A percentile compares a stretch with the other conserved stretches of the same genome.
phyloP scores from a whole-genome alignment of 2,329 filamentous ascomycete species.

The Fusarium sp. region DNA sequence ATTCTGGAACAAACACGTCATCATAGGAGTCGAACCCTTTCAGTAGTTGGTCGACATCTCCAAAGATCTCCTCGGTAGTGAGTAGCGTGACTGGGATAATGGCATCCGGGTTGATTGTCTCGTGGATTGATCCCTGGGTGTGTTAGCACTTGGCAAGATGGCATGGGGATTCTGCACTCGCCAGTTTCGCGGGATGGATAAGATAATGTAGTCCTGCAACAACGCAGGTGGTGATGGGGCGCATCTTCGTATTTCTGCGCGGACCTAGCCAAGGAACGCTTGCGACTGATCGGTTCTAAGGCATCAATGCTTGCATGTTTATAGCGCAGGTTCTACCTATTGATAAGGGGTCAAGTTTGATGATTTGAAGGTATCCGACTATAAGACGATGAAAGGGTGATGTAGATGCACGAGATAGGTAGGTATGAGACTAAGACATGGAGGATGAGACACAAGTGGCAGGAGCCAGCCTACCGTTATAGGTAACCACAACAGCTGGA shows the following conservation, averaged over 20 bases:
- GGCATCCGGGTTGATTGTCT: conserved; percentile 55
- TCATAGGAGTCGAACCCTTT: conserved; percentile 50
- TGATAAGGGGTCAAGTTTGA: too few relatives aligned
- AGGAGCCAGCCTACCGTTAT: background rate
- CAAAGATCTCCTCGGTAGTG: conserved; percentile 52
- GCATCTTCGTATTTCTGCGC: conserved; percentile 34
- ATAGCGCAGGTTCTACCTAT: background rate
- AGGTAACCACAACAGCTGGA: too few relatives aligned
- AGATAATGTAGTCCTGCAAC: conserved; percentile 54
- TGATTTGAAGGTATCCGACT: too few relatives aligned
- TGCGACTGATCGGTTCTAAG: conserved; percentile 13
- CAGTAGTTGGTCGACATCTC: conserved; percentile 51
- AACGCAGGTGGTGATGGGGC: conserved; percentile 51
- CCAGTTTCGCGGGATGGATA: conserved; percentile 54
- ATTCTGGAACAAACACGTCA: conserved; percentile 55
- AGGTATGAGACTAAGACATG: background rate
- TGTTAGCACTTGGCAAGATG: background rate
- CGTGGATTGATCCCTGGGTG: conserved; percentile 54
- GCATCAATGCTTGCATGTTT: conserved; percentile 12
- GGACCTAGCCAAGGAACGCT: background rate
- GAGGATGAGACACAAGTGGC: background rate
- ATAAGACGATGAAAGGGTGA: too few relatives aligned
- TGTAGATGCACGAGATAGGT: background rate
- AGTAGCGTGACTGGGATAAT: conserved; percentile 56
- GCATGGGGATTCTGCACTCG: conserved; percentile 17